Evolutionary conservation across 768 basidiomycete species (phyloP).

Genomic region (Leccinum olivaceopallidum): DNA sequence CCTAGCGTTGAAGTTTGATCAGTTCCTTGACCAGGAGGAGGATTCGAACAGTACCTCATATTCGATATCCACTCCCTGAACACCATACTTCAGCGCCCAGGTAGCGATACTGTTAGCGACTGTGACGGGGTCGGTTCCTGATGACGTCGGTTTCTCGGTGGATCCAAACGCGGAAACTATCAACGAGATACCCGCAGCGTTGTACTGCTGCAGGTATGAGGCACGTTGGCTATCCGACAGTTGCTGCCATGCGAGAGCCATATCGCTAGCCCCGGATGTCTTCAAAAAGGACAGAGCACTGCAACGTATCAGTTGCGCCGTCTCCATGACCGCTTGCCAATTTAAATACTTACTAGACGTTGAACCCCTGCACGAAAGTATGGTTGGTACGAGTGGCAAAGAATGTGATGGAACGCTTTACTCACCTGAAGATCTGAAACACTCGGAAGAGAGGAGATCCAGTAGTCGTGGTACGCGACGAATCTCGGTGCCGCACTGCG

Average conservation of each 20-base stretch:
- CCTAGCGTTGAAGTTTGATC: constrained; percentile 36
- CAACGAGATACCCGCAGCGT: constrained; percentile 53
- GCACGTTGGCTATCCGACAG: constrained; percentile 38
- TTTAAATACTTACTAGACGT: constrained; percentile 30
- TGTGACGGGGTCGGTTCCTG: constrained; percentile 32
- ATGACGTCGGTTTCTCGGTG: constrained; percentile 38
- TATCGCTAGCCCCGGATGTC: constrained; percentile 41
- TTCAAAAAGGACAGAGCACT: constrained; percentile 45
- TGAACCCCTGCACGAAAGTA: constrained; percentile 28
- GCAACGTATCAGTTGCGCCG: neutral
- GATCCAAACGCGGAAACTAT: constrained; percentile 57
- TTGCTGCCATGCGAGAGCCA: constrained; percentile 44
- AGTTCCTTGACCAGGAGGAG: neutral
- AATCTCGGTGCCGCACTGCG: constrained; percentile 49
- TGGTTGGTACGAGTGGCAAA: neutral
- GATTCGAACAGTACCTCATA: constrained; percentile 37
- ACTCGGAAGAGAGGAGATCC: constrained; percentile 43
- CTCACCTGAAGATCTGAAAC: constrained; percentile 43
- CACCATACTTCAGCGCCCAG: constrained; percentile 44
- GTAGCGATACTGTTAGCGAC: constrained; percentile 44
- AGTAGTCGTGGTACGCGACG: constrained; percentile 40
- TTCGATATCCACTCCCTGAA: constrained; percentile 56
- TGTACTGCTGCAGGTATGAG: constrained; percentile 47
- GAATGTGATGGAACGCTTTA: neutral
- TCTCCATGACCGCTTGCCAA: neutral